A percentile compares a stretch with the other conserved stretches of the same genome.
phyloP scores from a whole-genome alignment of 1,284 basidiomycete species.

The Mycosarcoma mackinlayi region DNA sequence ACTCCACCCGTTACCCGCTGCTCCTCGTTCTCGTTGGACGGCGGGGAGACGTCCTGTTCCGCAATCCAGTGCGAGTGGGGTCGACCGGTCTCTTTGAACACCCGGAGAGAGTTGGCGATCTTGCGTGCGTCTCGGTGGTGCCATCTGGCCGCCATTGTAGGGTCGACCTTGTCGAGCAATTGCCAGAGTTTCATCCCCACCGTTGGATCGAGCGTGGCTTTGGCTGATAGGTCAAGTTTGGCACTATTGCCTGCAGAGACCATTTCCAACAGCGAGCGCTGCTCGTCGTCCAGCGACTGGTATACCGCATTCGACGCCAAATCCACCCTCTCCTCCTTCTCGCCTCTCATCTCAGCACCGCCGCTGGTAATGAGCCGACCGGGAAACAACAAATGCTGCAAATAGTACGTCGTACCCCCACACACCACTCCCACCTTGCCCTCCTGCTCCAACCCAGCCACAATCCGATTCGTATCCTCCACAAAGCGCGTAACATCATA shows the following conservation, averaged over 20 bases:
- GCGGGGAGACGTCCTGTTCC: too few species aligned
- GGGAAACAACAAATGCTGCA: constrained; percentile 81
- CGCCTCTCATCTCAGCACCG: too few species aligned
- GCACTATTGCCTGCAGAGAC: constrained; percentile 1
- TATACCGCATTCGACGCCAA: background rate
- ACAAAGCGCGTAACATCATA: constrained; percentile 74
- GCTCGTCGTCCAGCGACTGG: background rate
- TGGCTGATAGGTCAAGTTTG: constrained; percentile 12
- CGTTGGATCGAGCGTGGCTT: constrained; percentile 1
- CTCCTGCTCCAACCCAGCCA: background rate
- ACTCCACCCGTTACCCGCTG: too few species aligned
- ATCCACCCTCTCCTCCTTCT: constrained; percentile 4
- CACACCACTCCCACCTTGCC: constrained; percentile 84
- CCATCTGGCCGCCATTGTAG: constrained; percentile 82
- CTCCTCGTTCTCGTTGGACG: too few species aligned
- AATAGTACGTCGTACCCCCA: constrained; percentile 96
- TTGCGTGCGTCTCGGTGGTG: constrained; percentile 95
- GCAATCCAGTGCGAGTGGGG: constrained; percentile 77
- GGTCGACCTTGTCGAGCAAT: constrained; percentile 80
- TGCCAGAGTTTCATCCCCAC: constrained; percentile 73
- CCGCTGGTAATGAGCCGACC: constrained; percentile 60
- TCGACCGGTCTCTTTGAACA: constrained; percentile 80
- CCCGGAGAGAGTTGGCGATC: constrained; percentile 81
- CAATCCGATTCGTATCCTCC: constrained; percentile 62
- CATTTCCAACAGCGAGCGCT: constrained; percentile 10